Evolutionary conservation across 2,329 filamentous ascomycete species (phyloP).

Genomic region (Purpureocillium lavendulum): DNA sequence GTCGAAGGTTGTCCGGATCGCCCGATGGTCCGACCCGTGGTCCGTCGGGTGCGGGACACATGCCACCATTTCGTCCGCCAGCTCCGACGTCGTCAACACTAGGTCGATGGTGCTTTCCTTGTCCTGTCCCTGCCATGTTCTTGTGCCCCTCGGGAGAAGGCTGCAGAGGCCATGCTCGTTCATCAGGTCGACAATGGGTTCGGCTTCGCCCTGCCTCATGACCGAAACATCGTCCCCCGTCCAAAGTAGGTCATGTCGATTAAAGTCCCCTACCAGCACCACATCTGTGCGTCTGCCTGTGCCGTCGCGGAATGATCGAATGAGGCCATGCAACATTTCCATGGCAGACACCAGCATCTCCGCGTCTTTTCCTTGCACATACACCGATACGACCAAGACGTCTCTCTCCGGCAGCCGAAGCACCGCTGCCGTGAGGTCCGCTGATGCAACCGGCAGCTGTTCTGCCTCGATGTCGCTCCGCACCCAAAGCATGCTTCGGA

Average conservation of each 20-base stretch:
- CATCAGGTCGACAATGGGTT: not conserved
- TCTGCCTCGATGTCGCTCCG: conserved; percentile 1
- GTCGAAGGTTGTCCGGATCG: too few species aligned
- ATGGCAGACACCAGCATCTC: not conserved
- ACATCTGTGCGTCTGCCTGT: conserved; percentile 1
- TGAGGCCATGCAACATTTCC: not conserved
- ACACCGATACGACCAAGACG: conserved; percentile 1
- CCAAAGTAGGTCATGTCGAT: too few species aligned
- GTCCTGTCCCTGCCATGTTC: too few species aligned
- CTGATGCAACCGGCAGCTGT: not conserved
- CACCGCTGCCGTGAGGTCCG: conserved; percentile 1
- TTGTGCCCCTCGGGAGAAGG: too few species aligned
- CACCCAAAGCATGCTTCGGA: conserved; percentile 2
- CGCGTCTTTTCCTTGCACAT: not conserved
- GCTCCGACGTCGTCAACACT: too few species aligned
- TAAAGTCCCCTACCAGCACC: too few species aligned
- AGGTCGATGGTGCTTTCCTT: too few species aligned
- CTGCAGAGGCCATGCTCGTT: not conserved
- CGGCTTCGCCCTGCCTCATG: conserved; percentile 1
- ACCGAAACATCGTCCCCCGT: not conserved
- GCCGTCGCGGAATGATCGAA: not conserved
- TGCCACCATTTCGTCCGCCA: not conserved
- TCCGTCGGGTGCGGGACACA: not conserved
- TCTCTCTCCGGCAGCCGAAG: conserved; percentile 1
- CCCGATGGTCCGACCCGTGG: not conserved